phyloP scores from a whole-genome alignment of 306 rosid genomes.

The Quercus variabilis region DNA sequence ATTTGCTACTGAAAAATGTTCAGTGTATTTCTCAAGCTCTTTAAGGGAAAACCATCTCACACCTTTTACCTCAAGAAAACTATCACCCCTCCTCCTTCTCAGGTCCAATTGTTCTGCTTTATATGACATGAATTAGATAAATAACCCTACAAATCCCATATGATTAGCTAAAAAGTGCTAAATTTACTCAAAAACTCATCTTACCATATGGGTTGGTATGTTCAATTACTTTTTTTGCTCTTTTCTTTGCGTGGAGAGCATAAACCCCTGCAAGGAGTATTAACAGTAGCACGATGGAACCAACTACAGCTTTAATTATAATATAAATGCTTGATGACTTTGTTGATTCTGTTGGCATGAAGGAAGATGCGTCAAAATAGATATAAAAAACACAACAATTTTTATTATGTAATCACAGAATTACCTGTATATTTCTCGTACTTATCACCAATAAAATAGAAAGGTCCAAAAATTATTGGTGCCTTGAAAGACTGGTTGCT shows the following conservation, averaged over 20 bases:
- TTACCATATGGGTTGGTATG: slow-evolving; percentile 38
- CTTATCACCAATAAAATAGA: no score
- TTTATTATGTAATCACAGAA: neutral
- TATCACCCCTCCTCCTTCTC: slow-evolving; percentile 28
- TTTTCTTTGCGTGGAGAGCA: no score
- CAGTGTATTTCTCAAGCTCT: slow-evolving; percentile 56
- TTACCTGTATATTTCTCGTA: no score
- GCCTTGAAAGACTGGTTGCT: slow-evolving; percentile 37
- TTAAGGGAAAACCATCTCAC: slow-evolving; percentile 60
- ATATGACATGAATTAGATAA: slow-evolving; percentile 16
- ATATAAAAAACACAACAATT: no score
- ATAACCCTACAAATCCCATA: neutral
- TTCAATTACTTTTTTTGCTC: neutral
- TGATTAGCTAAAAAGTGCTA: no score
- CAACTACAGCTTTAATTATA: no score
- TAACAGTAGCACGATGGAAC: no score
- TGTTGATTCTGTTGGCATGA: neutral
- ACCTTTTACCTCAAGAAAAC: slow-evolving; percentile 36
- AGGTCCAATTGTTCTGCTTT: slow-evolving; percentile 46
- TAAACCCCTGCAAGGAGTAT: no score
- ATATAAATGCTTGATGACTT: no score
- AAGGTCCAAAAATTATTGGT: slow-evolving; percentile 25
- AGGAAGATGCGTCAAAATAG: neutral
- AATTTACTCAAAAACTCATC: neutral
- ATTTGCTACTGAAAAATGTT: slow-evolving; percentile 33